Percentiles rank a stretch among this genome's conserved stretches.
phyloP scores from a whole-genome alignment of 805 yeast species.

The Starmera quercuum region DNA sequence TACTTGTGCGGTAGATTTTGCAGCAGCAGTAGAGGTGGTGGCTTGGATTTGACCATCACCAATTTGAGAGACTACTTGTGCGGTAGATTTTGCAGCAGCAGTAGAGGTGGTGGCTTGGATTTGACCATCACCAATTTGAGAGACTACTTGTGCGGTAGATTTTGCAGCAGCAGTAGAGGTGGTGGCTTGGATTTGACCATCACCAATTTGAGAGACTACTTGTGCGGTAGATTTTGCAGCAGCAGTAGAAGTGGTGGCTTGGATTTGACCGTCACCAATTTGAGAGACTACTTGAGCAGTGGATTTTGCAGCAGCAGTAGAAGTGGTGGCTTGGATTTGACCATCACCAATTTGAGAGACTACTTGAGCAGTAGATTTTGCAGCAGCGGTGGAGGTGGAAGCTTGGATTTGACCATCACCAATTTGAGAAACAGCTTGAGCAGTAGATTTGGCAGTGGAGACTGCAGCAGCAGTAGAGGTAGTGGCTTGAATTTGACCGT shows the following conservation, averaged over 20 bases:
- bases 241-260: constrained; percentile 26
- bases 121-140: constrained; percentile 17
- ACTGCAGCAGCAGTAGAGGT: constrained; percentile 18
- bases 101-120: constrained; percentile 20
- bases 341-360: constrained; percentile 15
- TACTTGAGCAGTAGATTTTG: constrained; percentile 11
- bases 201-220: constrained; percentile 3
- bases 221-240: constrained; percentile 14
- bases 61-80: constrained; percentile 14
- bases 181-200: constrained; percentile 9
- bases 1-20: constrained; percentile 15
- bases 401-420: constrained; percentile 15
- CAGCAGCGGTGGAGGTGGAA: constrained; percentile 6
- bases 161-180: constrained; percentile 14
- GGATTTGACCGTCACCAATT: constrained; percentile 57
- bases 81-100: constrained; percentile 14
- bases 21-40: constrained; percentile 3
- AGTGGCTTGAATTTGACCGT: constrained; percentile 49
- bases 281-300: constrained; percentile 29
- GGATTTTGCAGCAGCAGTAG: constrained; percentile 19
- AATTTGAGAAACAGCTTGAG: constrained; percentile 14
- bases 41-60: constrained; percentile 15
- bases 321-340: constrained; percentile 18
- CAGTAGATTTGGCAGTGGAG: constrained; percentile 16
- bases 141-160: constrained; percentile 10